Evolutionary conservation across 2,329 filamentous ascomycete species (phyloP), one percentile per base, ranked within the genome.

Genomic region (Fusarium tanahbumbuense): DNA sequence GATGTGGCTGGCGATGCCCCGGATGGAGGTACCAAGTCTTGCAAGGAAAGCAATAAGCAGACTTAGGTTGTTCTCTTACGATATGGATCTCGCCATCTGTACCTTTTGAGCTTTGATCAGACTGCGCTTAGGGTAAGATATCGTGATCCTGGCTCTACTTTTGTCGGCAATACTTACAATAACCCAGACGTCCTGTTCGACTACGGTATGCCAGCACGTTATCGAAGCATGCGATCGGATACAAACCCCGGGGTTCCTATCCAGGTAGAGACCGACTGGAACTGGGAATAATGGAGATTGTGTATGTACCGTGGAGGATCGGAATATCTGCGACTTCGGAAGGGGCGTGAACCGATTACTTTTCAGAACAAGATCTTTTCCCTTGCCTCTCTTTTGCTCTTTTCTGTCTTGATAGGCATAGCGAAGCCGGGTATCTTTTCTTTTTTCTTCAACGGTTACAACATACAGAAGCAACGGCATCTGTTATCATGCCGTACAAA

Each of bases 41-140:
- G 12, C 34, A 42, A 67, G 28, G 47, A 11, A 22, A 32, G 49
- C 13, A 27, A 49, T 52, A 65, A 65, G 37, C 16, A 66, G 40
- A 42, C 13, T 34, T 42, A 37, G 45, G 48, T 30, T n/a, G 34
- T 15, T 20, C 37, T 30, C 5, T 22, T 3, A 34, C 3, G 16
- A 66, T 55, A 10, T 13, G 48, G 28, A 65, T 49, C 55, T 66
- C 25, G 25, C 18, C 15, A 10, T 8, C 20, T 30, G 48, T 13
- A 40, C 23, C 45, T 34, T 16, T 46, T 61, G 48, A 61, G 44
- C 48, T 37, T 46, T 32, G 20, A 49, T 9, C 25, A 27, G 22
- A 34, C 15, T 46, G 27, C 47, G 13, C 44, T 15, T 12, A 12
- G n/a, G 48, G 61, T 61, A 61, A 13, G 20, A 27, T 15, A n/a